Evolutionary conservation across 2,329 filamentous ascomycete species (phyloP).

Genomic region (Apiospora aurea): DNA sequence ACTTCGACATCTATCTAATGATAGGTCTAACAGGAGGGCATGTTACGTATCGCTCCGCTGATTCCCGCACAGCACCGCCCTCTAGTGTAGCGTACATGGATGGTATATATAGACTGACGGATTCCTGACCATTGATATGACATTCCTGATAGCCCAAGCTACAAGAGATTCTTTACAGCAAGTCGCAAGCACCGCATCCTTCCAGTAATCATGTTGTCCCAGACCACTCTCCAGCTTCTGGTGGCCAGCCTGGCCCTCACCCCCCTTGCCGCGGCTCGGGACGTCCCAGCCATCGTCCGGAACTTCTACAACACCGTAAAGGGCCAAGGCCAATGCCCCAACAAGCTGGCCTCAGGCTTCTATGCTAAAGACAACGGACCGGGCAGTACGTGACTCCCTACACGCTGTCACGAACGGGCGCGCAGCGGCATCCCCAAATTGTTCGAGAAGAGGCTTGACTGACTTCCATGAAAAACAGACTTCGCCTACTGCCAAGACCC

Average conservation of each 20-base stretch:
- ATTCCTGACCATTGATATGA: not conserved
- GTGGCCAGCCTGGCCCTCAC: not conserved
- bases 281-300: constrained; percentile 2
- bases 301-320: constrained; percentile 10
- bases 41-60: not conserved
- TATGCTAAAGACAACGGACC: not conserved
- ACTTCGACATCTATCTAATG: not conserved
- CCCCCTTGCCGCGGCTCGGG: not conserved
- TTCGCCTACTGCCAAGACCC: constrained; percentile 1
- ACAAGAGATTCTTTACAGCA: not conserved
- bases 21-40: not conserved
- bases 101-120: not conserved
- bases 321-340: not conserved
- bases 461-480: not conserved
- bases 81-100: not conserved
- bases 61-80: not conserved
- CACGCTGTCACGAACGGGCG: not conserved
- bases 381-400: not conserved
- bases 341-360: not conserved
- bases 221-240: constrained; percentile 7
- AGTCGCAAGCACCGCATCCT: not conserved
- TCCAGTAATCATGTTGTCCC: not conserved
- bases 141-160: not conserved
- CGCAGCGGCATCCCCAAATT: no score
- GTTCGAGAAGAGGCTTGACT: not conserved